Base-by-base conservation (phyloP, 2,329 filamentous ascomycete genomes). In the Ambrosiella beaveri region DNA sequence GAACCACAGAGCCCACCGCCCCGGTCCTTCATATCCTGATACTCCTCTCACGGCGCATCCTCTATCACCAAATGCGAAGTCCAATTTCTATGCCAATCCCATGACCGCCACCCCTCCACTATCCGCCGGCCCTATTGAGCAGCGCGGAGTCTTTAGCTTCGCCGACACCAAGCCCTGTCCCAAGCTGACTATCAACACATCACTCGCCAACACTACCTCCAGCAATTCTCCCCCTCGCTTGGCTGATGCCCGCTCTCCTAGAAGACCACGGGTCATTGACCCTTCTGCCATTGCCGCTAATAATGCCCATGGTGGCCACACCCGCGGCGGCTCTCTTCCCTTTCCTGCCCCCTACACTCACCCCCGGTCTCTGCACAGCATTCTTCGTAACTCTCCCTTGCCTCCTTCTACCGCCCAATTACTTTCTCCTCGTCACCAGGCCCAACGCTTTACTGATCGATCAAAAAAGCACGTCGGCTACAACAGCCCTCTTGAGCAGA, bases 321-420 rank as follows among this genome's bases (percentile, higher is more conserved):
- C 56, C 57, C 9, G 58, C n/a, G 59, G 61, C 17, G 55, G 62
- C 39, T 70, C 70, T 27, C 69, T 74, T 2, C 51, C 51, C 35
- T 35, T 53, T 13, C 51, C 51, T 1, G 51, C 51, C 8, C 81
- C 81, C 1, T 84, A 84, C 64, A 76, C 71, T 1, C 80, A 80
- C 62, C 76, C 80, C 39, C 74, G 74, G 58, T 71, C 73, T 47
- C 74, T 84, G 8, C 80, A 78, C 65, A 82, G 79, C 67, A 84
- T 84, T 64, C 73, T 84, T 19, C 77, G 80, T 57, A 84, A 84
- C 71, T 84, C 81, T 3, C 81, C 81, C 15, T 71, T 84, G 6
- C 78, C 79, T 17, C 76, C 78, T 0, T 67, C 71, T 2, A 76
- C 69, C 17, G 71, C 75, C 2, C 69, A 70, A 38, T 75, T 76